Percentiles rank a stretch among this genome's conserved stretches.
Evolutionary conservation across 768 basidiomycete genomes (phyloP).

Genomic region (Hygrocybe coccinea): DNA sequence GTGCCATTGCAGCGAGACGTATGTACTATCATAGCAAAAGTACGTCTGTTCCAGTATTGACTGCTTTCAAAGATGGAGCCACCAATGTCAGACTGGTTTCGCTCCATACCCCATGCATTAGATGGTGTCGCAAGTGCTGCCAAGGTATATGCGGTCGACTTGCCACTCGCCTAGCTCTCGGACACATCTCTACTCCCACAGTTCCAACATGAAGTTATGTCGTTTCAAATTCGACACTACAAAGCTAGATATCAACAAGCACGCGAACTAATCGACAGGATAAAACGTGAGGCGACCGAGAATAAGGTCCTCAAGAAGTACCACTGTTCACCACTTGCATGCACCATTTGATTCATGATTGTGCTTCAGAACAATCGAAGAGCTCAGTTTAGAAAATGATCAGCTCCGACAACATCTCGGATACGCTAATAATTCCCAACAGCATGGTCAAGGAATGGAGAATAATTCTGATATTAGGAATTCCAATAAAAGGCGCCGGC

Average conservation of each 20-base stretch:
- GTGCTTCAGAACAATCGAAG: slow-evolving; percentile 43
- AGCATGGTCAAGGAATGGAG: slow-evolving; percentile 15
- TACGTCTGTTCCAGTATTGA: background rate
- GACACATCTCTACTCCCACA: slow-evolving; percentile 23
- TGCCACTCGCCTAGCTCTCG: background rate
- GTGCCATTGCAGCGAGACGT: slow-evolving; percentile 73
- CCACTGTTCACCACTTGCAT: slow-evolving; percentile 2
- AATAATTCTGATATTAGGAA: slow-evolving; percentile 41
- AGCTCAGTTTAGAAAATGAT: slow-evolving; percentile 46
- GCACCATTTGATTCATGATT: slow-evolving; percentile 12
- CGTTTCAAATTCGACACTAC: slow-evolving; percentile 60
- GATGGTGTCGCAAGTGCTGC: slow-evolving; percentile 63
- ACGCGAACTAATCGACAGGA: slow-evolving; percentile 45
- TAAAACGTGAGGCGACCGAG: slow-evolving; percentile 48
- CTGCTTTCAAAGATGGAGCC: slow-evolving; percentile 54
- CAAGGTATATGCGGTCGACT: slow-evolving; percentile 42
- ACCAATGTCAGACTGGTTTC: slow-evolving; percentile 83
- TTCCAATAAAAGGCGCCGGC: slow-evolving; percentile 61
- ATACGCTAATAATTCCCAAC: slow-evolving; percentile 17
- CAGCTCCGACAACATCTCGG: slow-evolving; percentile 39
- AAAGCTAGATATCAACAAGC: slow-evolving; percentile 55
- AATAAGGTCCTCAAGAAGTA: slow-evolving; percentile 48
- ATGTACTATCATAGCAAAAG: slow-evolving; percentile 21
- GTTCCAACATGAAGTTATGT: slow-evolving; percentile 79
- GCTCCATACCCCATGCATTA: slow-evolving; percentile 52